phyloP scores from a whole-genome alignment of 1,284 basidiomycete genomes.

The Abortiporus biennis region DNA sequence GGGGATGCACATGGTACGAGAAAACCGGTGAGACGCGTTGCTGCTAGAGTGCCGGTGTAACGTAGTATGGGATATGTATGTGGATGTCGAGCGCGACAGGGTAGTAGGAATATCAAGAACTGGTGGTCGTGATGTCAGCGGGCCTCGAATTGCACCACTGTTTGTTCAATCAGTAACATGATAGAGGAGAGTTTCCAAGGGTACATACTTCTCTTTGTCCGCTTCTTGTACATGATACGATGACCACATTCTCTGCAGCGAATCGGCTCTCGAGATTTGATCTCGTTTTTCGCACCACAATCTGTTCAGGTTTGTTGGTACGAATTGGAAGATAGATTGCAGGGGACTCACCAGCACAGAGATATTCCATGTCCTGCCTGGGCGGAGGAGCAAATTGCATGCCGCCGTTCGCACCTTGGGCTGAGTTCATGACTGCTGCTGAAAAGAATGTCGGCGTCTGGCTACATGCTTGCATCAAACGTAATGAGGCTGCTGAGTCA shows the following conservation, averaged over 20 bases:
- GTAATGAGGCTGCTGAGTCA: no score
- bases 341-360: constrained; percentile 75
- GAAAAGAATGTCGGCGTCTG: constrained; percentile 14
- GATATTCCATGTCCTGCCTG: constrained; percentile 79
- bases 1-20: no score
- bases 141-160: constrained; percentile 88
- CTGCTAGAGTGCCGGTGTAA: no score
- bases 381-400: constrained; percentile 10
- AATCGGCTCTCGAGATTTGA: constrained; percentile 91
- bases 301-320: constrained; percentile 41
- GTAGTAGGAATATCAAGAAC: no score
- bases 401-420: constrained; percentile 23
- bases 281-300: constrained; percentile 91
- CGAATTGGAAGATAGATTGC: neutral
- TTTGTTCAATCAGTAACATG: constrained; percentile 11
- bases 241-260: constrained; percentile 97
- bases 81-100: no score
- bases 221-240: constrained; percentile 98
- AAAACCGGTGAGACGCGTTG: no score
- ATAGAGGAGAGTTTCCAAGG: constrained; percentile 9
- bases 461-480: neutral
- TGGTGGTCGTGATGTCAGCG: constrained; percentile 36
- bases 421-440: constrained; percentile 39
- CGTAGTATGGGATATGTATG: no score
- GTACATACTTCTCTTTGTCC: constrained; percentile 90